Evolutionary conservation across 2,329 filamentous ascomycete species (phyloP), one percentile per base, ranked within the genome.

Genomic region (Verticillium tricorpus): DNA sequence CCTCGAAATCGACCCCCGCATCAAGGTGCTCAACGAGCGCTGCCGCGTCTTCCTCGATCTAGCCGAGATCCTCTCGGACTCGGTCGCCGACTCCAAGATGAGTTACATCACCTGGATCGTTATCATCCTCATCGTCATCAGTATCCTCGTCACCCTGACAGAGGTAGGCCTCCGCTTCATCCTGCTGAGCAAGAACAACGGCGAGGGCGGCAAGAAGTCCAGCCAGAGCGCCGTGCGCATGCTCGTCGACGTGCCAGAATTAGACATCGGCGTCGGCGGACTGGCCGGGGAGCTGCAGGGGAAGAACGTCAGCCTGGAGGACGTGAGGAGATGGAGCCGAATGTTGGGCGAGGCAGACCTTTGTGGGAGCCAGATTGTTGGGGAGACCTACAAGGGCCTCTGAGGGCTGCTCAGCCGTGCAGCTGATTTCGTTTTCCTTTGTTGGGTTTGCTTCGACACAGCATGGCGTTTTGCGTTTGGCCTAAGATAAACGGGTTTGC

Each of bases 41-140:
- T 99, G 95, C 74, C 89, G 91, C 52, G 95, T 99, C 58, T 99
- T 99, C 77, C 85, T 99, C 19, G 95, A 99, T 74, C 86, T 99
- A 11, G 93, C 95, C 56, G 93, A 97, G 77, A 97, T 99, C 28
- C 81, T 99, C 1, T 93, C 91, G 15, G 94, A 99, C 76, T 92
- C 88, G 2, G 93, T 97, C 60, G 92, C 92, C 25, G 93, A 98
- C 73, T 89, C 91, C 67, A 97, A 97, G 75, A 98, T 97, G 90
- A 97, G 92, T 68, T 83, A 85, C 67, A 96, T 97, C 73, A 99
- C 95, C 1, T 98, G 94, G 94, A 98, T 99, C 74, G 90, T 98
- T 75, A 99, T 99, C 70, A 83, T 97, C 56, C 85, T 99, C 56
- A 99, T 99, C 72, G 76, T 96, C 56, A 80, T 98, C 67, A 94